Evolutionary conservation across 2,329 filamentous ascomycete species (phyloP), one percentile per base, ranked within the genome.

Genomic region (Paramyrothecium roridum): DNA sequence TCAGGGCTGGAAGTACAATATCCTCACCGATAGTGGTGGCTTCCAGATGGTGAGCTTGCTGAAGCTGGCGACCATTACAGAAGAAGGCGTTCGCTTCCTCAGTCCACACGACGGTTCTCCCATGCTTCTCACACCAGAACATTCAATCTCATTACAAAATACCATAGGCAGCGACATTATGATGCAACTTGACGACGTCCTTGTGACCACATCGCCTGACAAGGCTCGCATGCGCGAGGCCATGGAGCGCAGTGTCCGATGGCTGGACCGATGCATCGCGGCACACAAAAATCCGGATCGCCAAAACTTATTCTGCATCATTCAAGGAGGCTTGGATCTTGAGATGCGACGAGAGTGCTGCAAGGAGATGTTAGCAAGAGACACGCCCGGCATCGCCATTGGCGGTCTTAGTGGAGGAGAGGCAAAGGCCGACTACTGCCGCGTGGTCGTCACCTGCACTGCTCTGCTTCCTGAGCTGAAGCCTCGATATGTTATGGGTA

Each of bases 1-100:
- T 53, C 95, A 99, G 72, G 90, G 91, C 73, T 99, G 96, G 95
- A 86, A 89, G 58, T 86, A 96, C 71, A 99, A 99, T 74, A 89
- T 99, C 61, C 79, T 99, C 65, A 99, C 95, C 48, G 86, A 89
- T 68, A 88, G 85, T 64, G 86, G 86, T 37, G 96, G 93, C 57
- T 99, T 99, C 73, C 95, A 99, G 73, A 99, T 99, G 95, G 96
- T 99, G 54, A 97, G 92, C 58, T 80, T 99, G 34, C 84, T 99
- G 52, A 90, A 96, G 70, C 85, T 99, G 52, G 95, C 95, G 52
- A 93, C 89, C 59, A 87, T 99, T 57, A 98, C 95, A 1, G 96
- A 99, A 72, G 89, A 97, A 73, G 95, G 95, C 52, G 96, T 99
- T 8, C 87, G 90, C 52, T 99, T 99, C 69, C 81, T 96, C n/a